These are phyloP conservation scores for Lachnellula arida DNA, from an alignment of 2,329 filamentous ascomycete genomes.

Conservation along the genomic window DNA sequence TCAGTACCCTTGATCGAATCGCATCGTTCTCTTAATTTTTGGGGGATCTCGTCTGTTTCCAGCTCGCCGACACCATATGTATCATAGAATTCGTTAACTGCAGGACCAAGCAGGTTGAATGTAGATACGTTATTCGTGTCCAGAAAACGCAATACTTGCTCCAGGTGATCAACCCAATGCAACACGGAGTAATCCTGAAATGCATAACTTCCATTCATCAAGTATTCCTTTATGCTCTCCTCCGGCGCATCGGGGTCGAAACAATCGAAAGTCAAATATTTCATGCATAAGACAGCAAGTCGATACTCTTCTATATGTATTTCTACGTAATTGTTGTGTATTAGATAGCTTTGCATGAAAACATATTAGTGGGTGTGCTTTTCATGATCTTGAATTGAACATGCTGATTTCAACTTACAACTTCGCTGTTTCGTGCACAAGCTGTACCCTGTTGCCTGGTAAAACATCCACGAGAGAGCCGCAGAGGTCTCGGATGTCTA, in stretches of 20 bases:
- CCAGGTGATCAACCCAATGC: constrained; percentile 29
- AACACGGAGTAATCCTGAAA: constrained; percentile 31
- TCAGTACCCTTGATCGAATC: neutral
- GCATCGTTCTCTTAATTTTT: neutral
- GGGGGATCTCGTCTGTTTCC: neutral
- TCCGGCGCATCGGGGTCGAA: constrained; percentile 16
- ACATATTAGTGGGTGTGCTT: neutral
- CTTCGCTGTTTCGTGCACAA: constrained; percentile 37
- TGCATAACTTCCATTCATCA: constrained; percentile 19
- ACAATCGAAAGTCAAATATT: constrained; percentile 28
- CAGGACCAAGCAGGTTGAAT: constrained; percentile 11
- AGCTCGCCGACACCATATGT: neutral
- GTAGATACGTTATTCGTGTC: neutral
- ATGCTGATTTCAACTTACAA: constrained; percentile 18
- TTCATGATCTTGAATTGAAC: neutral
- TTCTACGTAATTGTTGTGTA: constrained; percentile 9
- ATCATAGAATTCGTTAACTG: constrained; percentile 1
- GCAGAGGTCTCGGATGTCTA: constrained; percentile 32
- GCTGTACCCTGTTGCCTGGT: constrained; percentile 28
- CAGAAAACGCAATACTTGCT: constrained; percentile 12
- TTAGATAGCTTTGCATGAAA: constrained; percentile 9
- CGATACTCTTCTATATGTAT: constrained; percentile 15
- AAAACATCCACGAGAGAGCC: constrained; percentile 34
- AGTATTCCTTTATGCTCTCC: neutral
- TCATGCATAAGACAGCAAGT: constrained; percentile 27